phyloP scores from a whole-genome alignment of 352 stramenopile species.

The Elongisporangium prolatum region DNA sequence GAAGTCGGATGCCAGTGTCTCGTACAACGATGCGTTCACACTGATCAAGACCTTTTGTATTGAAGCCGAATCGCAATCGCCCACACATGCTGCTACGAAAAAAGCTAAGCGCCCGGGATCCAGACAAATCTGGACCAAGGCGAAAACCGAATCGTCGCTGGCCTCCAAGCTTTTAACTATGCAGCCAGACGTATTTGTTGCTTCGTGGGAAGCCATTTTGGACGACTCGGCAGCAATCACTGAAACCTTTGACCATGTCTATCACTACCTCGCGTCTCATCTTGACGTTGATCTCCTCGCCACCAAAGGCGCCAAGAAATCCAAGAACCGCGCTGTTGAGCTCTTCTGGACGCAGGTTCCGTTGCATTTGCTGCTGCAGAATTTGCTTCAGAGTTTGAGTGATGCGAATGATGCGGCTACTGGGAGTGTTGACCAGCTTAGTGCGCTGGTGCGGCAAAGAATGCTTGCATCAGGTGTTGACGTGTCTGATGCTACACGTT shows the following conservation, averaged over 20 bases:
- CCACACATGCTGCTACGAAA: neutral
- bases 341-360: conserved; percentile 10
- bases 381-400: conserved; percentile 4
- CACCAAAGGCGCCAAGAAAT: conserved; percentile 10
- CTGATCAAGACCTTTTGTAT: conserved; percentile 32
- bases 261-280: conserved; percentile 48
- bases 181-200: conserved; percentile 17
- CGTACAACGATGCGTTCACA: conserved; percentile 25
- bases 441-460: conserved; percentile 11
- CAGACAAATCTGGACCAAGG: conserved; percentile 3
- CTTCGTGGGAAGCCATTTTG: conserved; percentile 30
- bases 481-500: conserved; percentile 18
- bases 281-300: conserved; percentile 38
- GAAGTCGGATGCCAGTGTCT: neutral
- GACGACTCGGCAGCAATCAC: conserved; percentile 23
- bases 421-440: neutral
- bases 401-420: neutral
- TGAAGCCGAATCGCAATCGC: neutral
- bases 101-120: neutral
- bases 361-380: conserved; percentile 12
- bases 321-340: conserved; percentile 8
- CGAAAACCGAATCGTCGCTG: neutral
- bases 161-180: conserved; percentile 16
- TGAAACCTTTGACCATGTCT: conserved; percentile 26
- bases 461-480: conserved; percentile 7